phyloP scores from a whole-genome alignment of 169 alveolate species.

The Plasmodium knowlesi region DNA sequence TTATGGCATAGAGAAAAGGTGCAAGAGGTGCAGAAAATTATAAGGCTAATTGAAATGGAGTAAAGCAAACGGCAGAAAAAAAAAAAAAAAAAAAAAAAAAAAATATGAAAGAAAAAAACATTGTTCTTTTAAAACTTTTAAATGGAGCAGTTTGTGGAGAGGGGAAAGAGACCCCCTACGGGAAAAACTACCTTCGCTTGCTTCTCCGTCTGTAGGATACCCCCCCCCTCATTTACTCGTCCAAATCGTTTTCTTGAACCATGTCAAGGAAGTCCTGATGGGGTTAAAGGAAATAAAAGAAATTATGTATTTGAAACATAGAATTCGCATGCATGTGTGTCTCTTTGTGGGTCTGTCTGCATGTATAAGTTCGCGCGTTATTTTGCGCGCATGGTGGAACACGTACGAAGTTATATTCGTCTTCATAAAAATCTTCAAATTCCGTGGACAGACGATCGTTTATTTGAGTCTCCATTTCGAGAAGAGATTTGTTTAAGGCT shows the following conservation, averaged over 20 bases:
- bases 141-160: not conserved
- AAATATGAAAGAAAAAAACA: not conserved
- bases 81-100: not conserved
- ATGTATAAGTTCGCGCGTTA: not conserved
- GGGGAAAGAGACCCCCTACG: not conserved
- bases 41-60: constrained; percentile 44
- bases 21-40: constrained; percentile 46
- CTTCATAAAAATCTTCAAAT: constrained; percentile 44
- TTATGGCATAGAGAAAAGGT: constrained; percentile 62
- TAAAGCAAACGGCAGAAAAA: not conserved
- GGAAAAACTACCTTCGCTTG: not conserved
- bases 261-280: constrained; percentile 61
- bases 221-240: not conserved
- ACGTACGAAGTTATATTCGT: constrained; percentile 62
- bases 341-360: not conserved
- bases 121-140: not conserved
- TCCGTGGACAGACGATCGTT: constrained; percentile 27
- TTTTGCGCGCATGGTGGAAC: not conserved
- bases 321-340: not conserved
- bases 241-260: constrained; percentile 28
- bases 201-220: not conserved
- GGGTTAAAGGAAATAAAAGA: not conserved
- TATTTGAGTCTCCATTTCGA: constrained; percentile 36
- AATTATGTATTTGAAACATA: not conserved
- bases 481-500: constrained; percentile 16